Percentiles rank a stretch among this genome's conserved stretches.
phyloP scores from a whole-genome alignment of 2,329 filamentous ascomycete genomes.

The Fusarium ramigenum region DNA sequence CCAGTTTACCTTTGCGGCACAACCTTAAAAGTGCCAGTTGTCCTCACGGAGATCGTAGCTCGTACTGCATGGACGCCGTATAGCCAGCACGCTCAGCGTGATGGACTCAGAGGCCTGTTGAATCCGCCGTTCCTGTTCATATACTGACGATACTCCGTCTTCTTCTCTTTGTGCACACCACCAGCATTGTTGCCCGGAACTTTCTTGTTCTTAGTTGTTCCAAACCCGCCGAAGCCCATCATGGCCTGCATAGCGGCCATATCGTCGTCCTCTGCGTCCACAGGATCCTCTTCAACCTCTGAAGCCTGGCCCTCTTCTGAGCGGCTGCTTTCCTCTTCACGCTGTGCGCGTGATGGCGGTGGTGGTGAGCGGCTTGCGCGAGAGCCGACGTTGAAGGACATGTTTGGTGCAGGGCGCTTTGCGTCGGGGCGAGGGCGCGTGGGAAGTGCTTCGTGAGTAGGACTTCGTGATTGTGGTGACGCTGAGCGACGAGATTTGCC shows the following conservation, averaged over 20 bases:
- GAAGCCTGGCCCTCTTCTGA: conserved; percentile 19
- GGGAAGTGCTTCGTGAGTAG: conserved; percentile 45
- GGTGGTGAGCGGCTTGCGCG: conserved; percentile 42
- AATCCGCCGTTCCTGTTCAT: conserved; percentile 89
- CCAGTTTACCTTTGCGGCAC: not conserved
- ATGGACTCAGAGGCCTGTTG: conserved; percentile 77
- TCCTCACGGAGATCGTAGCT: conserved; percentile 1
- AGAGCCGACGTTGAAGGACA: conserved; percentile 49
- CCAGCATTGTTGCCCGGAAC: conserved; percentile 87
- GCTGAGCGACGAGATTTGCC: conserved; percentile 50
- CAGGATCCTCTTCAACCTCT: conserved; percentile 30
- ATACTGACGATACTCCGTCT: conserved; percentile 94
- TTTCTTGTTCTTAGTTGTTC: conserved; percentile 87
- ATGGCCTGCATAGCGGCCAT: conserved; percentile 80
- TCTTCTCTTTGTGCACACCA: conserved; percentile 89
- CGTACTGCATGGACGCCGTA: not conserved
- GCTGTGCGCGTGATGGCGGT: conserved; percentile 3
- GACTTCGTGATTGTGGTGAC: conserved; percentile 45
- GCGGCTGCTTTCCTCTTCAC: conserved; percentile 29
- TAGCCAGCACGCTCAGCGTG: conserved; percentile 43
- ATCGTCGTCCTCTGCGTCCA: conserved; percentile 66
- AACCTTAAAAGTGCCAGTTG: not conserved
- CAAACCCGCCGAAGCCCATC: conserved; percentile 92
- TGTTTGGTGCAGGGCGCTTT: conserved; percentile 34
- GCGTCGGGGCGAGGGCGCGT: conserved; percentile 47